Evolutionary conservation across 345 rosid species (phyloP).

Genomic region (Populus davidiana): DNA sequence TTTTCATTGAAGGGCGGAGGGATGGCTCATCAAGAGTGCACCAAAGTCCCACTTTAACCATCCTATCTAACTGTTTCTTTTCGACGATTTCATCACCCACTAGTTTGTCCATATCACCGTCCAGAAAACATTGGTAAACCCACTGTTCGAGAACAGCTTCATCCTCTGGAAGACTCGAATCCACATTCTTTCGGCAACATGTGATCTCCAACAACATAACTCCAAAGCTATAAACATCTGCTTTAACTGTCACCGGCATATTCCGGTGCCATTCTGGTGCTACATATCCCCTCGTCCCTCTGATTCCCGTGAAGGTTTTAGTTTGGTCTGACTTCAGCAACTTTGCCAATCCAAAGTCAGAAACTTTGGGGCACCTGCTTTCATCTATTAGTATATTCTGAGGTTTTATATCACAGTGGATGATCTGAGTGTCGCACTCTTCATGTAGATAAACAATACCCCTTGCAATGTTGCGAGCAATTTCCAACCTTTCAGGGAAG

Average conservation of each 20-base stretch:
- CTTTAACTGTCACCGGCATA: slow-evolving; percentile 28
- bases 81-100: slow-evolving; percentile 19
- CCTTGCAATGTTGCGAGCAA: slow-evolving; percentile 27
- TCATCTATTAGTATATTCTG: slow-evolving; percentile 28
- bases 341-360: slow-evolving; percentile 35
- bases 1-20: slow-evolving; percentile 22
- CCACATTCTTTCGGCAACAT: slow-evolving; percentile 15
- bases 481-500: slow-evolving; percentile 18
- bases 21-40: slow-evolving; percentile 22
- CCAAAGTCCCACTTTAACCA: slow-evolving; percentile 22
- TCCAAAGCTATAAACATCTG: slow-evolving; percentile 38
- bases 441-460: slow-evolving; percentile 29
- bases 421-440: slow-evolving; percentile 31
- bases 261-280: slow-evolving; percentile 36
- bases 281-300: slow-evolving; percentile 27
- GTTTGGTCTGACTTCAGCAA: slow-evolving; percentile 32
- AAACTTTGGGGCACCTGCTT: slow-evolving; percentile 16
- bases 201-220: slow-evolving; percentile 27
- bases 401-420: slow-evolving; percentile 36
- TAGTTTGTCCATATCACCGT: not conserved
- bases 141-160: slow-evolving; percentile 24
- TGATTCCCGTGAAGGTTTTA: slow-evolving; percentile 19
- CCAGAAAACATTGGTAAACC: slow-evolving; percentile 21
- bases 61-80: slow-evolving; percentile 17
- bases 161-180: not conserved